Conservation (phyloP, 2,329 filamentous ascomycete genomes). For the Pyricularia grisea region DNA sequence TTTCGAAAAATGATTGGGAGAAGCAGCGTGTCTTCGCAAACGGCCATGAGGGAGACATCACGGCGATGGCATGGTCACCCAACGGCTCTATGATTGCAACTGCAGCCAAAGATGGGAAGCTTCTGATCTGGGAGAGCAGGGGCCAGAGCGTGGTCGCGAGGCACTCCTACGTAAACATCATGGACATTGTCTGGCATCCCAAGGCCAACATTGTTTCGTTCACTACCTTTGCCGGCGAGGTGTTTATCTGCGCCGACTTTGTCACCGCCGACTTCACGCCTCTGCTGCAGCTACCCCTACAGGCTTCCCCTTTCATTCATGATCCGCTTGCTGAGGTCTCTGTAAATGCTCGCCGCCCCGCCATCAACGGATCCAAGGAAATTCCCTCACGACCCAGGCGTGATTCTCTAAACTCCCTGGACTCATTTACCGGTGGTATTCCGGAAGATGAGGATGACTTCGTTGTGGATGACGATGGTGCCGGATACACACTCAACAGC, state of each 20-base stretch:
- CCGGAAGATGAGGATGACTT: slow-evolving; percentile 63
- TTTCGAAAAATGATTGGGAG: slow-evolving; percentile 86
- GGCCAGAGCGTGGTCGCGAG: slow-evolving; percentile 73
- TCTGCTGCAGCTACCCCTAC: slow-evolving; percentile 47
- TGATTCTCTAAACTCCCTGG: slow-evolving; percentile 66
- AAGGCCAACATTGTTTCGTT: slow-evolving; percentile 83
- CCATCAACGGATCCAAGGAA: slow-evolving; percentile 25
- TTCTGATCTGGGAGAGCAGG: slow-evolving; percentile 82
- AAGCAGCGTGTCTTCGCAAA: slow-evolving; percentile 70
- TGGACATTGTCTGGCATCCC: slow-evolving; percentile 86
- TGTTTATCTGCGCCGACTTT: slow-evolving; percentile 78
- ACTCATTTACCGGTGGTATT: slow-evolving; percentile 60
- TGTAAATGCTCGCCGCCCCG: slow-evolving; percentile 37
- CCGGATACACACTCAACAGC: slow-evolving; percentile 63
- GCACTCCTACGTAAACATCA: slow-evolving; percentile 73
- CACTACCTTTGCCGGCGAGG: slow-evolving; percentile 83
- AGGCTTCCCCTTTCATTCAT: slow-evolving; percentile 79
- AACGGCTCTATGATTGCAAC: slow-evolving; percentile 82
- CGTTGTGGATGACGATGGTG: slow-evolving; percentile 90
- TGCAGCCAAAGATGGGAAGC: slow-evolving; percentile 56
- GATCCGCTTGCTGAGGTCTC: slow-evolving; percentile 65
- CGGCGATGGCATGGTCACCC: slow-evolving; percentile 83
- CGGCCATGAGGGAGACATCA: slow-evolving; percentile 77
- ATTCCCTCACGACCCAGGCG: slow-evolving; percentile 28
- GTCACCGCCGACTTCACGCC: slow-evolving; percentile 47